Evolutionary conservation across 345 rosid species (phyloP), one percentile per base, ranked within the genome.

Genomic region (Aurinia saxatilis): DNA sequence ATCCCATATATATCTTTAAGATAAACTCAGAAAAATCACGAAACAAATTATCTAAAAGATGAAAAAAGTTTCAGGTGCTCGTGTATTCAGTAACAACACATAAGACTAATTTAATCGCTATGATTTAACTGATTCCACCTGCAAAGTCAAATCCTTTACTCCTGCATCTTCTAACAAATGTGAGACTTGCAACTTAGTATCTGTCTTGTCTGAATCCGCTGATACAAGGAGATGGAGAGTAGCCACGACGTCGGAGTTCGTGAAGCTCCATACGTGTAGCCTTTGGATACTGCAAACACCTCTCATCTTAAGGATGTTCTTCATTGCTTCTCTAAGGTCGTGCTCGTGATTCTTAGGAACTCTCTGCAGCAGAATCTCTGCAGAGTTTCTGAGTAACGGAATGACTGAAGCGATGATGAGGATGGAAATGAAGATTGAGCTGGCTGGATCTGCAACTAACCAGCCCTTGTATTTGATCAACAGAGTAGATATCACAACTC

Each of bases 371-470:
- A 92, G 65, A 73, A 89, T 62, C 77, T 85, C 96, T 7, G 98
- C 95, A 36, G 98, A 83, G 81, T 92, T 92, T 60, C 95, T 80
- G 23, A 92, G 95, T 31, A 89, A 77, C 3, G 96, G 95, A 65
- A 92, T 83, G 57, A 92, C 98, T n/a, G 98, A 92, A 10, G 87
- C 71, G 9, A 92, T 78, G 51, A 92, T 92, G 56, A 92, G 65
- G 67, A 82, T 60, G 5, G 98, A 89, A 47, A 92, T 92, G 66
- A 92, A 92, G 68, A 92, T 92, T 50, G 98, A 92, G 75, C 93
- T 80, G 4, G 96, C 95, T 57, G 98, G 98, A 80, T 92, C 98
- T 25, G 98, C 95, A 64, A 87, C 86, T 61, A 89, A 86, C 98
- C 98, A 92, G n/a, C 98, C 96, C 58, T 82, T 92, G 83, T 92